Conservation (phyloP, 352 stramenopile species). For the Ochromonadaceae sp. region DNA sequence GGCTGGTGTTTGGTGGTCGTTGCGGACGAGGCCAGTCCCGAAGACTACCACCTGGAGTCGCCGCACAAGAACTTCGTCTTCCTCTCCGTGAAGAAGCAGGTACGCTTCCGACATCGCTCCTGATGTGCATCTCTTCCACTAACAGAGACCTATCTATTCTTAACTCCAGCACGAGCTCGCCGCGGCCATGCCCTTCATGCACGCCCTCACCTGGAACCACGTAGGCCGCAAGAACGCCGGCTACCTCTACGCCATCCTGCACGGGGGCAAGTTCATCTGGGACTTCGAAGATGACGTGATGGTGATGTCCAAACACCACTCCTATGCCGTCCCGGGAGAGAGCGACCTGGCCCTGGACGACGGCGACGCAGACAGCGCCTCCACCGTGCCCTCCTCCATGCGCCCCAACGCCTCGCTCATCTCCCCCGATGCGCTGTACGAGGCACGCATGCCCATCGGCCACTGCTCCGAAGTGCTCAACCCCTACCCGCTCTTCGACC, state of each 20-base stretch:
- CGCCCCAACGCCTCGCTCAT: too few species aligned
- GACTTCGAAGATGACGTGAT: constrained; percentile 37
- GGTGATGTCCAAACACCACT: too few species aligned
- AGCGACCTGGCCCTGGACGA: too few species aligned
- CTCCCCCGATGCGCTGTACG: too few species aligned
- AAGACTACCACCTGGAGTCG: constrained; percentile 12
- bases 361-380: too few species aligned
- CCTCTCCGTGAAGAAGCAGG: background rate
- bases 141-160: too few species aligned
- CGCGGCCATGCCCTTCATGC: constrained; percentile 15
- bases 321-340: too few species aligned
- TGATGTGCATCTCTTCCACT: too few species aligned
- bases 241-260: constrained; percentile 28
- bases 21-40: constrained; percentile 23
- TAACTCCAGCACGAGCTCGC: constrained; percentile 15
- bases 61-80: constrained; percentile 3
- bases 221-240: constrained; percentile 33
- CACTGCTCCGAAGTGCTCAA: background rate
- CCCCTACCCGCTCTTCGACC: background rate
- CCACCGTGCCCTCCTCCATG: too few species aligned
- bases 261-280: constrained; percentile 24
- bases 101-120: too few species aligned
- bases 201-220: constrained; percentile 20
- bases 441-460: background rate
- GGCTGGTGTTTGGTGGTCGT: constrained; percentile 17